Conservation (phyloP, 192 early-diverging fungal species). For the Anaeromyces robustus region DNA sequence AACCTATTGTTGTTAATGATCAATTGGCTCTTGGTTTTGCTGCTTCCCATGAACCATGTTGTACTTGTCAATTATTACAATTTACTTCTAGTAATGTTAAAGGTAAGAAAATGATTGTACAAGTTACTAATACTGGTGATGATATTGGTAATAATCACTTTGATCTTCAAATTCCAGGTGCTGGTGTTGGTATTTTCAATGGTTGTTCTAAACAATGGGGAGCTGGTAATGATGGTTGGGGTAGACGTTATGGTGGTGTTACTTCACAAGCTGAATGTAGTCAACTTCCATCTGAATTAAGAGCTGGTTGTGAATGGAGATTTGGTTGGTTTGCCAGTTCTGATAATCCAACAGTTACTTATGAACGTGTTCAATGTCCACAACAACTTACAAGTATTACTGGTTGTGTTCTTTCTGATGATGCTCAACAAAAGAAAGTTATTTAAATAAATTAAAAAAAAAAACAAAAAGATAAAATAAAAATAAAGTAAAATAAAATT, state of each 20-base stretch:
- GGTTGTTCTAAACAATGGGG: constrained; percentile 3
- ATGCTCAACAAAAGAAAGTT: neutral
- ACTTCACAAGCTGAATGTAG: neutral
- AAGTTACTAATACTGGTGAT: neutral
- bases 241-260: constrained; percentile 3
- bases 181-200: neutral
- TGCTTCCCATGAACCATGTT: neutral
- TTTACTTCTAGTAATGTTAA: neutral
- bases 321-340: constrained; percentile 5
- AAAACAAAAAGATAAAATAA: no score
- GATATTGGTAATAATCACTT: neutral
- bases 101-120: neutral
- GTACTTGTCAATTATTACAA: neutral
- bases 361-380: constrained; percentile 1
- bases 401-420: neutral
- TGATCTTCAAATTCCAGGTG: neutral
- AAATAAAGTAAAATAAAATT: no score
- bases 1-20: neutral
- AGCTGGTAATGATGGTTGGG: constrained; percentile 2
- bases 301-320: neutral
- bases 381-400: neutral
- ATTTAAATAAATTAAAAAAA: neutral
- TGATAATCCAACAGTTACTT: neutral
- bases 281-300: neutral
- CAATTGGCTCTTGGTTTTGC: constrained; percentile 1